Percentiles rank a stretch among this genome's conserved stretches.
Evolutionary conservation across 169 alveolate species (phyloP).

Genomic region (Condylostoma magnum): DNA sequence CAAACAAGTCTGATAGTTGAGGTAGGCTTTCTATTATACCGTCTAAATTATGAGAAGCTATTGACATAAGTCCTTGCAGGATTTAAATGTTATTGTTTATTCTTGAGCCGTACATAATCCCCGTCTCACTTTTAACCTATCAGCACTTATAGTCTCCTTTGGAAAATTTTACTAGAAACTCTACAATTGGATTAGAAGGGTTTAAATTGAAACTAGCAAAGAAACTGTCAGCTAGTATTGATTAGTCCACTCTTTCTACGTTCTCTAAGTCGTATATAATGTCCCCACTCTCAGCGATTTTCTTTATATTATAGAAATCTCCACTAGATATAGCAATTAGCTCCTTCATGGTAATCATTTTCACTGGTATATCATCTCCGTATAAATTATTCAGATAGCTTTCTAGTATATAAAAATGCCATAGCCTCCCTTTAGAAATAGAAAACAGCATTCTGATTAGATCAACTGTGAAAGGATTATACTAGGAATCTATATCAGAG

Average conservation of each 20-base stretch:
- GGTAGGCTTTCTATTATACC: not conserved
- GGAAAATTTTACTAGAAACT: not conserved
- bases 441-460: not conserved
- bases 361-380: not conserved
- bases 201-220: not conserved
- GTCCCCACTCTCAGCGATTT: not conserved
- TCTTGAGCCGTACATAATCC: not conserved
- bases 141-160: constrained; percentile 6
- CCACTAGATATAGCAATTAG: not conserved
- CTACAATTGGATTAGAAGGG: not conserved
- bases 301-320: not conserved
- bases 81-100: not conserved
- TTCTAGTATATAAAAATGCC: not conserved
- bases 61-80: not conserved
- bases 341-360: not conserved
- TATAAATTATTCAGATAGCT: not conserved
- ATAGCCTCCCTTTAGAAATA: not conserved
- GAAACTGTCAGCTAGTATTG: not conserved
- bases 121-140: not conserved
- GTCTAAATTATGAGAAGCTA: not conserved
- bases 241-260: not conserved
- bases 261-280: not conserved
- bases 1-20: not conserved
- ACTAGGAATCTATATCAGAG: not conserved
- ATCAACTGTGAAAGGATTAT: not conserved